Base-by-base conservation (phyloP, 805 yeast species). In the Starmerella roubikii region DNA sequence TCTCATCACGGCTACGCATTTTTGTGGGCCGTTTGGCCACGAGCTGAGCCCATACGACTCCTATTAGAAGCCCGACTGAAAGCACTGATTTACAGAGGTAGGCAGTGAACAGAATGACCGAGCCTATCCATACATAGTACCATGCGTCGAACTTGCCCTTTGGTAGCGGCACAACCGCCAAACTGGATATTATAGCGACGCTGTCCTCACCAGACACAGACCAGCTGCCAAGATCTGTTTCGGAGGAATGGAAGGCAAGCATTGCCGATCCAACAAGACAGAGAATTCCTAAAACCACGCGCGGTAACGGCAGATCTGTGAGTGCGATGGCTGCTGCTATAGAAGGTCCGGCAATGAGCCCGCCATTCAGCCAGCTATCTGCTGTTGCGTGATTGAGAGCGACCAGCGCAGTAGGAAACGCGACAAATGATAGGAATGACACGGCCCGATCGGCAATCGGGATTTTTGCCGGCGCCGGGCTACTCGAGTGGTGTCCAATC, bases 361-460 rank as follows among this genome's bases (percentile, higher is more conserved):
- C 40, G 8, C 41, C 44, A 19, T 19, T 24, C 35, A 12, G 16
- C 25, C 21, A n/a, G 1, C 30, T 3, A 7, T 23, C 15, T 6
- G 32, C 28, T 2, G 16, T 5, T 18, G 39, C 32, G 29, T 34
- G 28, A 20, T 26, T 12, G n/a, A 40, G 18, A 6, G 46, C 44
- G 11, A 36, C 32, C 10, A 39, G 28, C 10, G 46, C 40, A 12
- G 39, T 37, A 20, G 43, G 45, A 12, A 46, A 34, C 16, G 46
- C 43, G 11, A 33, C 21, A 21, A 35, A 42, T 16, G 42, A 34
- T 4, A 44, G 42, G 26, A 30, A 12, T 4, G 44, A 22, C 3
- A 36, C 29, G 8, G 34, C 15, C 21, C 42, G 24, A 30, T 46
- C 42, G 25, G 30, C 11, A 26, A 29, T 26, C 28, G 43, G 25